phyloP scores from a whole-genome alignment of 495 filamentous ascomycete species.

The Parathielavia hyrcaniae region DNA sequence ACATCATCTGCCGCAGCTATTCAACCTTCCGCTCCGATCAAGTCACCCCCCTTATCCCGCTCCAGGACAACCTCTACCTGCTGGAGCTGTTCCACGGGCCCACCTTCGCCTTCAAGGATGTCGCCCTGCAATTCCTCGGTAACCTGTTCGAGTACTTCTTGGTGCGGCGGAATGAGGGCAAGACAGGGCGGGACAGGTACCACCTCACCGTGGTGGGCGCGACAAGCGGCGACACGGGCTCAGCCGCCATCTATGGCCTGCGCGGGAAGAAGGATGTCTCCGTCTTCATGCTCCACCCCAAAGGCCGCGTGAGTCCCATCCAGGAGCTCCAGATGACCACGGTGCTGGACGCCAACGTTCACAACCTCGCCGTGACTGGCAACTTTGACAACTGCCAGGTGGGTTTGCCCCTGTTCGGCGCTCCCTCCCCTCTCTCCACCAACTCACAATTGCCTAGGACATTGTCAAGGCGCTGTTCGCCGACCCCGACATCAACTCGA shows the following conservation, averaged over 20 bases:
- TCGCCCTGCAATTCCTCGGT: conserved; percentile 82
- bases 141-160: conserved; percentile 97
- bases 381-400: conserved; percentile 94
- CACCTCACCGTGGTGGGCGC: conserved; percentile 88
- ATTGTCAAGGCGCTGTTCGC: conserved; percentile 89
- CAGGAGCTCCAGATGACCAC: conserved; percentile 97
- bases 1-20: conserved; percentile 74
- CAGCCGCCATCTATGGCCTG: conserved; percentile 93
- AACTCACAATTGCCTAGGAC: conserved; percentile 46
- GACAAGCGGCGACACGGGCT: conserved; percentile 90
- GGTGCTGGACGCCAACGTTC: conserved; percentile 76
- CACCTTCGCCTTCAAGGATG: conserved; percentile 92
- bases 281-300: conserved; percentile 82
- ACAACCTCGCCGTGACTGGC: conserved; percentile 78
- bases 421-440: not conserved
- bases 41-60: conserved; percentile 63
- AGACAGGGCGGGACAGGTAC: conserved; percentile 63
- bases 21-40: conserved; percentile 74
- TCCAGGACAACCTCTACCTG: conserved; percentile 68
- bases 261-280: conserved; percentile 95
- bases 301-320: conserved; percentile 74
- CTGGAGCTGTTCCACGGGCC: conserved; percentile 98
- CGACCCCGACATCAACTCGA: conserved; percentile 66
- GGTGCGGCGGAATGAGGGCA: conserved; percentile 69
- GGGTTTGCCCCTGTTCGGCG: conserved; percentile 6